phyloP scores from a whole-genome alignment of 2,329 filamentous ascomycete genomes.

The Cordyceps farinosa region DNA sequence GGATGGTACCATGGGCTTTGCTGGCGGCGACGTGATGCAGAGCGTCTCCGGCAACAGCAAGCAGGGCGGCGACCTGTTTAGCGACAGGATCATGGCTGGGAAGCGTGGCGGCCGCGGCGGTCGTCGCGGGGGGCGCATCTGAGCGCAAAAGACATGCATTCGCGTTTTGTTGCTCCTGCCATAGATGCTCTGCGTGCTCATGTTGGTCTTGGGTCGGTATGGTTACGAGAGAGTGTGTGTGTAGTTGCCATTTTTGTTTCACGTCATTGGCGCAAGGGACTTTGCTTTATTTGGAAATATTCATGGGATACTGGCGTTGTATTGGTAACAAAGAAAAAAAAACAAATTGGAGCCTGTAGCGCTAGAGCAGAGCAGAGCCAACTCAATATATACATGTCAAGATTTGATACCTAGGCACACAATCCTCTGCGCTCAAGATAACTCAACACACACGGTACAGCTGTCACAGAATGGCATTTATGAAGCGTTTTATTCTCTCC shows the following conservation, averaged over 20 bases:
- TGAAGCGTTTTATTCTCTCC: slow-evolving; percentile 19
- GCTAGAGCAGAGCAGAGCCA: not conserved
- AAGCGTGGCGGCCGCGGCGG: slow-evolving; percentile 23
- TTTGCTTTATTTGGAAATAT: not conserved
- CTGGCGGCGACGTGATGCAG: slow-evolving; percentile 43
- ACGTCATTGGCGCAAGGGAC: not conserved
- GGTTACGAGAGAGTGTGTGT: not conserved
- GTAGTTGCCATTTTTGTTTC: not conserved
- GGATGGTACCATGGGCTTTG: slow-evolving; percentile 53
- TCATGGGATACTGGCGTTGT: slow-evolving; percentile 11
- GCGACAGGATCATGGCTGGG: slow-evolving; percentile 41
- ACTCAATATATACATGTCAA: not conserved
- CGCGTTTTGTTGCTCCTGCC: not conserved
- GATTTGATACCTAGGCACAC: not conserved
- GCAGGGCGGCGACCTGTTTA: slow-evolving; percentile 40
- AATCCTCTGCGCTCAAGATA: too few relatives aligned
- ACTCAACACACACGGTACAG: too few relatives aligned
- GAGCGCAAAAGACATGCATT: not conserved
- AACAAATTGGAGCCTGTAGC: not conserved
- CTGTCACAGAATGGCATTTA: slow-evolving; percentile 14
- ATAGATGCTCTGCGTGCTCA: not conserved
- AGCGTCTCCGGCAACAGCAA: slow-evolving; percentile 27
- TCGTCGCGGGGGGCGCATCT: slow-evolving; percentile 15
- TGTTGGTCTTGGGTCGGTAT: not conserved
- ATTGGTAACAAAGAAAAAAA: not conserved